Percentiles rank a stretch among this genome's conserved stretches.
phyloP scores from a whole-genome alignment of 164 flowering plant genomes.

The Piper betle region DNA sequence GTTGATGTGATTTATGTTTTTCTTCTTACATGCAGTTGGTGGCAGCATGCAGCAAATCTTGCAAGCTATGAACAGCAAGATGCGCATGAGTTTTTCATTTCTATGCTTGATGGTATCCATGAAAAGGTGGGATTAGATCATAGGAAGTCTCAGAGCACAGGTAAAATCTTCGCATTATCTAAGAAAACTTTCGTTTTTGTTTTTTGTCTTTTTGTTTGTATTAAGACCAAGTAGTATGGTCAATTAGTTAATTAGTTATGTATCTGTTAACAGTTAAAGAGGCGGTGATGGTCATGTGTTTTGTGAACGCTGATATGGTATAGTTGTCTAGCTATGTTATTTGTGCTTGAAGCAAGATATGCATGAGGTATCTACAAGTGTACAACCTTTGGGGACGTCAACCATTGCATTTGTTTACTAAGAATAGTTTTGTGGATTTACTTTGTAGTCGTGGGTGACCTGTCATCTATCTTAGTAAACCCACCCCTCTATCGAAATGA shows the following conservation, averaged over 20 bases:
- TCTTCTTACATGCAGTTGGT: constrained; percentile 56
- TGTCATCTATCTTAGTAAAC: too few relatives aligned
- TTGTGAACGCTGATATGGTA: neutral
- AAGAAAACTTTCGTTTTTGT: neutral
- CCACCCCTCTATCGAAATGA: too few relatives aligned
- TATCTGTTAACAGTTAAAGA: neutral
- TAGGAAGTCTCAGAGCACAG: constrained; percentile 43
- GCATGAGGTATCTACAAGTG: too few relatives aligned
- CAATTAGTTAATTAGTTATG: too few relatives aligned
- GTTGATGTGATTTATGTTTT: neutral
- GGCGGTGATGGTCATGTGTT: neutral
- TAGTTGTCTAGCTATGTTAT: too few relatives aligned
- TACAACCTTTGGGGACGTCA: too few relatives aligned
- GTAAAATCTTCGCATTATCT: constrained; percentile 22
- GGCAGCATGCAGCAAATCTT: constrained; percentile 86
- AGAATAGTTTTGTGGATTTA: too few relatives aligned
- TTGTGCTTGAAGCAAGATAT: too few relatives aligned
- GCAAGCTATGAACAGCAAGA: constrained; percentile 97
- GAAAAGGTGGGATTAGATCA: constrained; percentile 58
- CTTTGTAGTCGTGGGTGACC: too few relatives aligned
- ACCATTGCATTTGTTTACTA: too few relatives aligned
- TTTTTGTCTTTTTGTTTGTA: too few relatives aligned
- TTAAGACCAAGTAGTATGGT: too few relatives aligned
- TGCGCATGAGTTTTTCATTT: constrained; percentile 92
- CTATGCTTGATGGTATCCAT: constrained; percentile 83